Base-by-base conservation (phyloP, 2,329 filamentous ascomycete genomes). In the Colletotrichum neosansevieriae region DNA sequence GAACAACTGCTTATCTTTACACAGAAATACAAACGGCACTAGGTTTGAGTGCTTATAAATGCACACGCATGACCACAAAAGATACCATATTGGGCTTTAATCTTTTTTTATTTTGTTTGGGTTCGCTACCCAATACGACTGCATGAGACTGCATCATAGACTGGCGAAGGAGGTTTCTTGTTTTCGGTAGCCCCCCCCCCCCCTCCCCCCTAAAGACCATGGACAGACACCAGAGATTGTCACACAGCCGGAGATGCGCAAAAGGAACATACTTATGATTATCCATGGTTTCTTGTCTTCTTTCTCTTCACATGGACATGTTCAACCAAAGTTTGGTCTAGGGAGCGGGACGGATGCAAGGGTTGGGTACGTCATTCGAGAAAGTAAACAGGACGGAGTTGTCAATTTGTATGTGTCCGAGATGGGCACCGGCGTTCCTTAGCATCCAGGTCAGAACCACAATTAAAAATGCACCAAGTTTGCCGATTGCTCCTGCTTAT, bases 11-110 rank as follows among this genome's bases (percentile, higher is more conserved):
- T 74, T 42, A 73, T 59, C 38, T 66, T 19, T 36, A 7, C 36
- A 17, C 72, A 85, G 83, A 85, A 85, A 84, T 85, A 85, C 75
- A 85, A 85, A 75, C 79, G 76, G 63, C 79, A 83, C 72, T 83
- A 72, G 49, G 51, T 36, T 50, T 21, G 29, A 36, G 32, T 49
- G 21, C 53, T 40, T 17, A 34, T 4, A 38, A 24, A 21, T 49
- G 40, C 61, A 56, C 62, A 49, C 40, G 34, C 61, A 45, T 32
- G 10, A 56, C 40, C 17, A 60, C 6, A 54, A 24, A 61, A 67
- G 57, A 57, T 63, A 61, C 51, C 63, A 67, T 6, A 40, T 17
- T 36, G 44, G n/a, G 15, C 6, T 19, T 42, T 53, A 50, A 17
- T 9, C 12, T 19, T 66, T n/a, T 34, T 58, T 45, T 21, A 38